Base-by-base conservation (phyloP, 768 basidiomycete species). In the Mrakia gelida region DNA sequence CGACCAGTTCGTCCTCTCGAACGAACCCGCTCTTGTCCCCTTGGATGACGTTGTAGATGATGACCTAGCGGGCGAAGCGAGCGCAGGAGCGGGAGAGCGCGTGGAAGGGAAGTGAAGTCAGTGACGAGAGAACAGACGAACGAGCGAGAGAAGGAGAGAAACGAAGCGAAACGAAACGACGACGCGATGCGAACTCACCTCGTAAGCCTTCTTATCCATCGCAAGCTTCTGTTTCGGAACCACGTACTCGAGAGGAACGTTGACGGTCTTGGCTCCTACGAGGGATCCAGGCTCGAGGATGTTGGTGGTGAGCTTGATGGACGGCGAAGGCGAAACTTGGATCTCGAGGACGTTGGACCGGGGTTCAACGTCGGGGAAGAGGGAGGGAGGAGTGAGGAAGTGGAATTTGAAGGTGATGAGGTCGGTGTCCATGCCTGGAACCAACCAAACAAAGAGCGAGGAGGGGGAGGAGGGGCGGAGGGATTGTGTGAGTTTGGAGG, bases 1-100 rank as follows among this genome's bases (percentile, higher is more conserved):
- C 79, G 7, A 74, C 71, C 41, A 80, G 65, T 56, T 80, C 79
- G 59, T 80, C 80, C 76, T 80, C 73, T 2, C 80, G 72, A 1
- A 80, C 80, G 76, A 80, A 79, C 67, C 74, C 62, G 45, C 63
- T 61, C 32, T 80, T 62, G 59, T 78, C 63, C 0, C 79, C 79
- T 61, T 78, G 62, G 41, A 80, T 38, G 13, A 80, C 79, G 34
- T 78, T 73, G 13, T 28, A 71, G 52, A 80, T 56, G 32, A 80
- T 68, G 59, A 77, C 59, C 59, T 59, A 9, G 28, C n/a, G 59
- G 28, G 18, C 26, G 59, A 59, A 26, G 56, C 23, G 56, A 56
- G 56, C 2, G 15, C 8, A 10, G 45, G 45, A 49, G 45, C 7
- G 45, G 15, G 15, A 15, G 15, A 49, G 15, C 2, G 15, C 7